A percentile compares a stretch with the other conserved stretches of the same genome.
These are phyloP conservation scores for Meyerozyma guilliermondii DNA, from an alignment of 1,139 yeast species.

Conservation along the genomic window DNA sequence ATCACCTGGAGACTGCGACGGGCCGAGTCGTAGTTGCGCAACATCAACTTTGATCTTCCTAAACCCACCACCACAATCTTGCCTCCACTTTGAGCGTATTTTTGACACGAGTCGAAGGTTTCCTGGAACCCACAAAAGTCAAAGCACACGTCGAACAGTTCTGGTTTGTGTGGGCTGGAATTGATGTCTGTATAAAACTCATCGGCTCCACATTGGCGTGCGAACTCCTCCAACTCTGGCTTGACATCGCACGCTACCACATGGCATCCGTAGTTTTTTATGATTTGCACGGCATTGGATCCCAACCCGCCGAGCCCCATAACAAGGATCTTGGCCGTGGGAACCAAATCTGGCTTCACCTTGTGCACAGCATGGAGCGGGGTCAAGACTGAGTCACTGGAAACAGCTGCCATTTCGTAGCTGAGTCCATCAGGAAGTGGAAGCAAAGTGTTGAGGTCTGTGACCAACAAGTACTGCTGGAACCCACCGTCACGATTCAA, in stretches of 20 bases:
- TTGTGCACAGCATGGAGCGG: slow-evolving; percentile 47
- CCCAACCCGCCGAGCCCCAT: slow-evolving; percentile 52
- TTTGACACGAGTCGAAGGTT: slow-evolving; percentile 30
- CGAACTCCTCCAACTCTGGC: slow-evolving; percentile 23
- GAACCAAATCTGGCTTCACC: slow-evolving; percentile 26
- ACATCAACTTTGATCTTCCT: slow-evolving; percentile 27
- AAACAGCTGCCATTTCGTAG: slow-evolving; percentile 44
- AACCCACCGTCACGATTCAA: slow-evolving; percentile 47
- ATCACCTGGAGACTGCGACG: slow-evolving; percentile 37
- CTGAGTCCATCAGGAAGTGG: slow-evolving; percentile 45
- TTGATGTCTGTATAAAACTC: slow-evolving; percentile 34
- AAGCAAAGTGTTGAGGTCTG: slow-evolving; percentile 30
- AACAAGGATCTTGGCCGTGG: slow-evolving; percentile 36
- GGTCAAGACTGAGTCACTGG: slow-evolving; percentile 47
- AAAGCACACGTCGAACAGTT: slow-evolving; percentile 35
- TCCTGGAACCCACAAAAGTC: slow-evolving; percentile 44
- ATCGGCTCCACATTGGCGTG: slow-evolving; percentile 36
- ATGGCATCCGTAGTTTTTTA: slow-evolving; percentile 34
- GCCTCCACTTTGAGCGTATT: slow-evolving; percentile 34
- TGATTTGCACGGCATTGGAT: slow-evolving; percentile 43
- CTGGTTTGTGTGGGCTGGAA: slow-evolving; percentile 21
- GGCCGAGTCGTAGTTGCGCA: slow-evolving; percentile 33
- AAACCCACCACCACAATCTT: slow-evolving; percentile 41
- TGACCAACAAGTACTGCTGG: slow-evolving; percentile 39
- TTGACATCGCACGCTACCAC: slow-evolving; percentile 39